These are phyloP conservation scores for Microbotryomycetes sp. DNA, from an alignment of 1,284 basidiomycete genomes.

Conservation along the genomic window DNA sequence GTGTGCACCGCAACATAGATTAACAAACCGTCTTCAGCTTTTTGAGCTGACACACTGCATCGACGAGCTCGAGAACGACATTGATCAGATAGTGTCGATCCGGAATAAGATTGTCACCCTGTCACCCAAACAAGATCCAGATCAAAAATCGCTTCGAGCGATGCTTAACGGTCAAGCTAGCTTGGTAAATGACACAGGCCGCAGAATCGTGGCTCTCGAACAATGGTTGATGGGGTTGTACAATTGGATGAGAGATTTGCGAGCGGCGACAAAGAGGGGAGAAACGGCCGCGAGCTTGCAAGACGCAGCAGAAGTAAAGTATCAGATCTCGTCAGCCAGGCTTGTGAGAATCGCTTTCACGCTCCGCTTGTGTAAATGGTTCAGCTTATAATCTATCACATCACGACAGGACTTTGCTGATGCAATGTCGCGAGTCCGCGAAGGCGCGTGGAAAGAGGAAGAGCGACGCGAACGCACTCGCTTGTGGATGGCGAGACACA, in stretches of 20 bases:
- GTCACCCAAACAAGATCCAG: constrained; percentile 15
- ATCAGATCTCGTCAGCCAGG: constrained; percentile 14
- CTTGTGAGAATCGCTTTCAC: too few relatives aligned
- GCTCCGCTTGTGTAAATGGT: too few relatives aligned
- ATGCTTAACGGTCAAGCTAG: constrained; percentile 12
- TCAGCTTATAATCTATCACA: too few relatives aligned
- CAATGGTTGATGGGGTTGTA: constrained; percentile 14
- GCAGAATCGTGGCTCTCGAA: constrained; percentile 17
- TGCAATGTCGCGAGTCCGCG: constrained; percentile 23
- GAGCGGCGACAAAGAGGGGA: constrained; percentile 7
- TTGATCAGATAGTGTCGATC: constrained; percentile 14
- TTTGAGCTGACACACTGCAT: constrained; percentile 16
- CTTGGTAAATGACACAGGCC: constrained; percentile 17
- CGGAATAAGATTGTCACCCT: constrained; percentile 18
- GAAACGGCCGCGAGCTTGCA: constrained; percentile 4
- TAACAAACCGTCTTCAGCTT: too few relatives aligned
- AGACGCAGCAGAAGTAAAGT: constrained; percentile 24
- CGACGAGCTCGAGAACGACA: constrained; percentile 17
- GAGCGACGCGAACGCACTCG: constrained; percentile 11
- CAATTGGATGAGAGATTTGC: constrained; percentile 11
- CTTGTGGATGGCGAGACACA: constrained; percentile 22
- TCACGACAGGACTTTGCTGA: constrained; percentile 27
- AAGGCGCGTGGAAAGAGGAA: constrained; percentile 21
- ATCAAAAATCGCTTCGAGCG: constrained; percentile 10
- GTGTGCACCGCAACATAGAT: too few relatives aligned